These are phyloP conservation scores for Nakataea oryzae DNA, from an alignment of 2,329 filamentous ascomycete genomes.

Conservation along the genomic window DNA sequence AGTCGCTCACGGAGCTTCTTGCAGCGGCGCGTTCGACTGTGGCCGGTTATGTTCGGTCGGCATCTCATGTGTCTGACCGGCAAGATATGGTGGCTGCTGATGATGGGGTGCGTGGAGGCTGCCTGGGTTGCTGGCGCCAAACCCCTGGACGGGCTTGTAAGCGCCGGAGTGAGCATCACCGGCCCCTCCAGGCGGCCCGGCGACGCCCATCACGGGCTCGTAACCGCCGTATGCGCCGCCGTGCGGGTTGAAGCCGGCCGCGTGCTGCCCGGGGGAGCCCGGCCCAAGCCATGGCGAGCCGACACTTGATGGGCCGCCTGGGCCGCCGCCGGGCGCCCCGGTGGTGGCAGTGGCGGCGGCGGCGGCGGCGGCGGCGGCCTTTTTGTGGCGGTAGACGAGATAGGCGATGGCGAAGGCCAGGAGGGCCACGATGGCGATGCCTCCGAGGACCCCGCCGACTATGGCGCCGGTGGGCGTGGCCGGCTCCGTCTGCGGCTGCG, in stretches of 20 bases:
- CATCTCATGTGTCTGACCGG: background rate
- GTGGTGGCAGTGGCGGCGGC: too few species aligned
- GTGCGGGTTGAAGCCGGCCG: background rate
- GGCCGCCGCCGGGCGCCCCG: too few species aligned
- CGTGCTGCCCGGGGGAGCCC: background rate
- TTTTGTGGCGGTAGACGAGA: background rate
- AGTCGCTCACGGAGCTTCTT: background rate
- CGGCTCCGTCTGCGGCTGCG: background rate
- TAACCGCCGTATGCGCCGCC: background rate
- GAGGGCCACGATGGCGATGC: background rate
- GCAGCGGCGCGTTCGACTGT: background rate
- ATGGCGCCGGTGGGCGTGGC: background rate
- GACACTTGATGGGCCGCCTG: background rate
- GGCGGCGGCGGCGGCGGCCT: background rate
- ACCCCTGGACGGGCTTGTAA: background rate
- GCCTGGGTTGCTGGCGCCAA: background rate
- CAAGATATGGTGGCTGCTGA: background rate
- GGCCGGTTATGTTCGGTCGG: background rate
- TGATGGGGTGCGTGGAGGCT: background rate
- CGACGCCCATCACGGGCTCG: background rate
- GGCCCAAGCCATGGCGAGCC: background rate
- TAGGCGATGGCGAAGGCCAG: background rate
- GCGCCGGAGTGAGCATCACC: background rate
- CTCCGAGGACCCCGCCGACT: background rate
- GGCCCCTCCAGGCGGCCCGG: too few species aligned